Percentiles rank a stretch among this genome's conserved stretches.
These are phyloP conservation scores for Salix purpurea DNA, from an alignment of 345 rosid species.

Conservation along the genomic window DNA sequence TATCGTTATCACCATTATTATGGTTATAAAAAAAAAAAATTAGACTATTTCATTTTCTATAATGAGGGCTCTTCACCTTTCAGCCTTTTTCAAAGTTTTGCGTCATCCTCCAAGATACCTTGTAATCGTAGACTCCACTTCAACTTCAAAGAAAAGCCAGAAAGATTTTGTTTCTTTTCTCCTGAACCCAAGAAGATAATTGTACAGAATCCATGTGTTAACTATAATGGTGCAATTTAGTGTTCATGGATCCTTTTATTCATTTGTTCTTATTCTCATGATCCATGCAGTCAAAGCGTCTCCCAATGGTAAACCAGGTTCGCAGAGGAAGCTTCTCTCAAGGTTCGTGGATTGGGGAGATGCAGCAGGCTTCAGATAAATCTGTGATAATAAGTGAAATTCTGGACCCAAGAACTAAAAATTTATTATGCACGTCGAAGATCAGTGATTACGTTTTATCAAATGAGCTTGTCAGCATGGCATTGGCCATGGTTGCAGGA, in stretches of 20 bases:
- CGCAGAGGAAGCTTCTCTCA: conserved; percentile 50
- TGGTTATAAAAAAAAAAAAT: too few relatives aligned
- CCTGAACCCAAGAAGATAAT: background rate
- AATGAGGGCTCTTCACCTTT: background rate
- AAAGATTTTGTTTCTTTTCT: background rate
- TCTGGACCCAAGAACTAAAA: conserved; percentile 68
- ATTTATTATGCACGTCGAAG: conserved; percentile 58
- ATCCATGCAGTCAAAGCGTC: conserved; percentile 56
- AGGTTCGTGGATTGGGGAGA: conserved; percentile 70
- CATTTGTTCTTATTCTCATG: conserved; percentile 7
- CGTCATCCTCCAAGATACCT: background rate
- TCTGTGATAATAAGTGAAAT: conserved; percentile 72
- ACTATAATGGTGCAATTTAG: background rate
- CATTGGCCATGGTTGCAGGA: conserved; percentile 76
- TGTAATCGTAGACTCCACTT: background rate
- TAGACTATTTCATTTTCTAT: too few relatives aligned
- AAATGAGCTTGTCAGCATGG: conserved; percentile 81
- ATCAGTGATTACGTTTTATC: conserved; percentile 71
- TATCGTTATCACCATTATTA: too few relatives aligned
- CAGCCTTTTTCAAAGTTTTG: background rate
- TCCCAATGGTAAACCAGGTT: conserved; percentile 38
- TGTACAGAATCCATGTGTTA: background rate
- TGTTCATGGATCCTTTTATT: too few relatives aligned
- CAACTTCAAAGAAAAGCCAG: background rate
- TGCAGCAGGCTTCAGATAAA: conserved; percentile 74